These are phyloP conservation scores for Cunninghamia lanceolata DNA, from an alignment of 75 land plant species.

Conservation along the genomic window DNA sequence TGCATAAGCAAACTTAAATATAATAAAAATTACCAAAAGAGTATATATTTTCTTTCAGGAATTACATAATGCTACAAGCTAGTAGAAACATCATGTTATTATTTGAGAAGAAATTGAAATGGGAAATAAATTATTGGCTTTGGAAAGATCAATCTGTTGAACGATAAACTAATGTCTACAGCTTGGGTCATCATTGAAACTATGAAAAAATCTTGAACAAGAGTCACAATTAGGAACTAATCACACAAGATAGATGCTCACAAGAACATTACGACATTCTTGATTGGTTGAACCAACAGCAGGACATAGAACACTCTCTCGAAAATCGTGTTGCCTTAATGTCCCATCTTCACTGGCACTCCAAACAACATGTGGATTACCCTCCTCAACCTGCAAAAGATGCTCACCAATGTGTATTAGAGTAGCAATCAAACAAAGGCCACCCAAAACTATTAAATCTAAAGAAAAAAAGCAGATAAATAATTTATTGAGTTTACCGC, in stretches of 20 bases:
- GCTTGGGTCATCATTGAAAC: neutral
- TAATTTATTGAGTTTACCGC: slow-evolving; percentile 56
- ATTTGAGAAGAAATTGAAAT: neutral
- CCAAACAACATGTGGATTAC: slow-evolving; percentile 97
- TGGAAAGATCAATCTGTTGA: neutral
- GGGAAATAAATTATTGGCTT: neutral
- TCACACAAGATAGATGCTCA: slow-evolving; percentile 31
- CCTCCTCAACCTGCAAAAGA: slow-evolving; percentile 84
- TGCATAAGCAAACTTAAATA: neutral
- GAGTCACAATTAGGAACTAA: neutral
- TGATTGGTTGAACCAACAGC: slow-evolving; percentile 73
- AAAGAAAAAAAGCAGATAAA: neutral
- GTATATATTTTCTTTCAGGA: neutral
- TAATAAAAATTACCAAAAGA: neutral
- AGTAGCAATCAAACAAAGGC: neutral
- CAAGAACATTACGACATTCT: slow-evolving; percentile 95
- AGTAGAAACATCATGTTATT: neutral
- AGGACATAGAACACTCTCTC: slow-evolving; percentile 83
- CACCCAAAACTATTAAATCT: neutral
- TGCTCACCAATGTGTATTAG: neutral
- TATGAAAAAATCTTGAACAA: neutral
- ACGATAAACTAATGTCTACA: neutral
- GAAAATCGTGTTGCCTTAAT: slow-evolving; percentile 93
- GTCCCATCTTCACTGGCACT: slow-evolving; percentile 99
- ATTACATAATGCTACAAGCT: slow-evolving; percentile 5